A percentile compares a stretch with the other conserved stretches of the same genome.
phyloP scores from a whole-genome alignment of 2,329 filamentous ascomycete genomes.

The Boeremia exigua region DNA sequence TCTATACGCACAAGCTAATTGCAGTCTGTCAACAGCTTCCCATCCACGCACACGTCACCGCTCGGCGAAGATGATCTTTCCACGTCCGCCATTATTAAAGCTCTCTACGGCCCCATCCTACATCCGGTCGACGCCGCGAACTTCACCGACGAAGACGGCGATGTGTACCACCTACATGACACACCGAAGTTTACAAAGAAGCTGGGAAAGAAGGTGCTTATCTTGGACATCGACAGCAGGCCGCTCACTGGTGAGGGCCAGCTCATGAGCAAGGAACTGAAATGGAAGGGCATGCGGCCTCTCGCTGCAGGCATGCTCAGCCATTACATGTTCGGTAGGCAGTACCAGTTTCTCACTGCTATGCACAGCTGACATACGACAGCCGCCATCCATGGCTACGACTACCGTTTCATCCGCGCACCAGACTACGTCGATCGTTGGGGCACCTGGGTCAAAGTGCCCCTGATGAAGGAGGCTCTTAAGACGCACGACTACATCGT shows the following conservation, averaged over 20 bases:
- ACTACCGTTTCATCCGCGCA: constrained; percentile 56
- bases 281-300: constrained; percentile 47
- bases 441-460: constrained; percentile 59
- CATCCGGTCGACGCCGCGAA: constrained; percentile 45
- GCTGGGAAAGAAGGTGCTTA: constrained; percentile 47
- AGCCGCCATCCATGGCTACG: constrained; percentile 57
- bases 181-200: constrained; percentile 43
- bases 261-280: constrained; percentile 45
- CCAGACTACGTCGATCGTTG: constrained; percentile 51
- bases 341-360: neutral
- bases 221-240: constrained; percentile 48
- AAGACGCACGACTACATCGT: constrained; percentile 53
- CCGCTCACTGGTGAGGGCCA: constrained; percentile 43
- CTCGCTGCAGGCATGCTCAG: constrained; percentile 48
- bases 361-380: constrained; percentile 21
- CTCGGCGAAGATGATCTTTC: constrained; percentile 35
- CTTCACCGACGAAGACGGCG: constrained; percentile 49
- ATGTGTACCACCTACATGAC: constrained; percentile 38
- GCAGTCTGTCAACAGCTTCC: constrained; percentile 26
- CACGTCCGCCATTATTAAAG: constrained; percentile 48
- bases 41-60: constrained; percentile 33
- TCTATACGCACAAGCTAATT: constrained; percentile 2
- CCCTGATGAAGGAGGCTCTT: constrained; percentile 52
- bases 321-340: constrained; percentile 47
- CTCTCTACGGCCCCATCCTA: constrained; percentile 45